These are phyloP conservation scores for Pelargonium myrrhifolium DNA, from an alignment of 441 rosid genomes.

Conservation along the genomic window DNA sequence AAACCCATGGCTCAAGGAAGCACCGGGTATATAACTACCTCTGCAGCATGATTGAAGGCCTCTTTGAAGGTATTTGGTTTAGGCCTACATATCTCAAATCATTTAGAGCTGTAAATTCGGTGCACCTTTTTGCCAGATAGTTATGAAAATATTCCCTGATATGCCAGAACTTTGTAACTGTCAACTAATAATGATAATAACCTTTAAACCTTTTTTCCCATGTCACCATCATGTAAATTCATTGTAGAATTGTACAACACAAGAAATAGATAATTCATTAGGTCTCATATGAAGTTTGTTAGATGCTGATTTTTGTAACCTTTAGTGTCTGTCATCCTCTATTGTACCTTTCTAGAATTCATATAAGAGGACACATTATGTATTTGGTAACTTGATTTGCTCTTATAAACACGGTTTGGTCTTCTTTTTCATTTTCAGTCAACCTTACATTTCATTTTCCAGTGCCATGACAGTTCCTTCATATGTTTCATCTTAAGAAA, in stretches of 20 bases:
- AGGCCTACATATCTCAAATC: neutral
- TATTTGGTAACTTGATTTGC: neutral
- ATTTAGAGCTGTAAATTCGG: neutral
- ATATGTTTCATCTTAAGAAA: too few relatives aligned
- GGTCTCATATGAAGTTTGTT: neutral
- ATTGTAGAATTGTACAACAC: neutral
- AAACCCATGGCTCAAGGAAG: neutral
- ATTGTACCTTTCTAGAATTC: neutral
- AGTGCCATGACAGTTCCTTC: neutral
- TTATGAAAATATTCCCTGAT: neutral
- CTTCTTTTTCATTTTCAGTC: neutral
- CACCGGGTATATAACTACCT: neutral
- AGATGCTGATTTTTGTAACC: neutral
- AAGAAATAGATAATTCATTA: neutral
- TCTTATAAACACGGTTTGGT: neutral
- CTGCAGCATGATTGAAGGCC: too few relatives aligned
- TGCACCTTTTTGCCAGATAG: neutral
- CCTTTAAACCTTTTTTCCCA: neutral
- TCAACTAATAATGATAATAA: conserved; percentile 1
- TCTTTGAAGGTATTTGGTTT: neutral
- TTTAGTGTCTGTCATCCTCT: neutral
- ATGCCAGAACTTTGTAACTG: neutral
- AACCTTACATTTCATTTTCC: neutral
- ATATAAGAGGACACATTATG: neutral
- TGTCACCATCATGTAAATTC: conserved; percentile 1